phyloP scores from a whole-genome alignment of 2,329 filamentous ascomycete genomes.

The Microsporum audouinii region DNA sequence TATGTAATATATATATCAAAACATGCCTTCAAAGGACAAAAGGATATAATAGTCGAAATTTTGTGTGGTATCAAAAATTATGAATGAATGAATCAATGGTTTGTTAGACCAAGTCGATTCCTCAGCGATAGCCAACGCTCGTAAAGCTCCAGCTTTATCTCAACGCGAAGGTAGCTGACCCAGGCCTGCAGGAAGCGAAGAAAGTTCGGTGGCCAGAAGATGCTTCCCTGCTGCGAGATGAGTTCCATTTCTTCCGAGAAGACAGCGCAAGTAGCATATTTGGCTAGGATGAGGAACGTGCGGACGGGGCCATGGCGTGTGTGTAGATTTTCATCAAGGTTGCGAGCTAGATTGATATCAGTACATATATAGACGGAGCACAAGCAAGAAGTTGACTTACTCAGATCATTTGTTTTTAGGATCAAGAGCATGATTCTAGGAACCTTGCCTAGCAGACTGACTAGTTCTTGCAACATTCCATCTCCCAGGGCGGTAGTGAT shows the following conservation, averaged over 20 bases:
- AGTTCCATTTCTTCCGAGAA: slow-evolving; percentile 49
- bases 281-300: slow-evolving; percentile 53
- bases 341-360: slow-evolving; percentile 47
- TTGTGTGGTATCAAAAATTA: too few relatives aligned
- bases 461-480: slow-evolving; percentile 75
- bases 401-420: slow-evolving; percentile 94
- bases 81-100: slow-evolving; percentile 3
- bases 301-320: slow-evolving; percentile 48
- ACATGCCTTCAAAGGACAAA: background rate
- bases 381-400: slow-evolving; percentile 28
- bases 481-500: slow-evolving; percentile 77
- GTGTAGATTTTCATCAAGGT: slow-evolving; percentile 69
- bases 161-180: slow-evolving; percentile 43
- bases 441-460: slow-evolving; percentile 77
- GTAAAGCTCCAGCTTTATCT: slow-evolving; percentile 48
- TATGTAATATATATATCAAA: background rate
- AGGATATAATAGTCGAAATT: background rate
- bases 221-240: slow-evolving; percentile 37
- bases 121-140: slow-evolving; percentile 45
- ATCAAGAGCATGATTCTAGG: slow-evolving; percentile 89
- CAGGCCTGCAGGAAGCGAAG: slow-evolving; percentile 42
- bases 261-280: slow-evolving; percentile 51
- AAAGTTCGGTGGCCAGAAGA: slow-evolving; percentile 44
- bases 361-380: background rate
- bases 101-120: slow-evolving; percentile 37